These are phyloP conservation scores for Saccharomycopsis sp. DNA, from an alignment of 805 yeast genomes.

Conservation along the genomic window DNA sequence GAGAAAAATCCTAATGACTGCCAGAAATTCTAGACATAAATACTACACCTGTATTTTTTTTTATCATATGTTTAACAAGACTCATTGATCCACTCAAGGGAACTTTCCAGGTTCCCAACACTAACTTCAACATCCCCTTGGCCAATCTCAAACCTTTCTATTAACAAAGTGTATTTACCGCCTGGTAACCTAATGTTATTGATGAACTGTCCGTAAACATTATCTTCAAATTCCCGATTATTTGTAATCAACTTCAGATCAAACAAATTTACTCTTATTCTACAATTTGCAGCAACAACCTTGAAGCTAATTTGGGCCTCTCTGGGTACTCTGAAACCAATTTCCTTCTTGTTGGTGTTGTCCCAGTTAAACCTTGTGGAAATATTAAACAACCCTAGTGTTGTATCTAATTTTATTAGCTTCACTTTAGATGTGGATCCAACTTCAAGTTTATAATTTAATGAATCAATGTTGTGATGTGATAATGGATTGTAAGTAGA, in stretches of 20 bases:
- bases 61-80: no score
- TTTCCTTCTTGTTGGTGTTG: slow-evolving; percentile 33
- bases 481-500: slow-evolving; percentile 38
- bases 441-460: slow-evolving; percentile 4
- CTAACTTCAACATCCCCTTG: slow-evolving; percentile 33
- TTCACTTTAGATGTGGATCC: slow-evolving; percentile 20
- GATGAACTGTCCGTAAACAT: slow-evolving; percentile 38
- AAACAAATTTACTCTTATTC: slow-evolving; percentile 36
- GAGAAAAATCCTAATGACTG: background rate
- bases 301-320: slow-evolving; percentile 24
- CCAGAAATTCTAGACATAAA: no score
- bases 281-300: slow-evolving; percentile 14
- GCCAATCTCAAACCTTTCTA: slow-evolving; percentile 47
- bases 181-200: slow-evolving; percentile 25
- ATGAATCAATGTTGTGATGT: slow-evolving; percentile 4
- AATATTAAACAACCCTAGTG: slow-evolving; percentile 30
- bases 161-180: slow-evolving; percentile 33
- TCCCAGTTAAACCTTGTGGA: slow-evolving; percentile 33
- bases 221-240: slow-evolving; percentile 34
- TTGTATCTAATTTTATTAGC: slow-evolving; percentile 24
- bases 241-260: slow-evolving; percentile 26
- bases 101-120: no score
- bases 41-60: no score
- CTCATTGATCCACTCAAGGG: no score
- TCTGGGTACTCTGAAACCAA: slow-evolving; percentile 25